phyloP scores from a whole-genome alignment of 176 grass and related monocot genomes.

The Phoenix roebelenii region DNA sequence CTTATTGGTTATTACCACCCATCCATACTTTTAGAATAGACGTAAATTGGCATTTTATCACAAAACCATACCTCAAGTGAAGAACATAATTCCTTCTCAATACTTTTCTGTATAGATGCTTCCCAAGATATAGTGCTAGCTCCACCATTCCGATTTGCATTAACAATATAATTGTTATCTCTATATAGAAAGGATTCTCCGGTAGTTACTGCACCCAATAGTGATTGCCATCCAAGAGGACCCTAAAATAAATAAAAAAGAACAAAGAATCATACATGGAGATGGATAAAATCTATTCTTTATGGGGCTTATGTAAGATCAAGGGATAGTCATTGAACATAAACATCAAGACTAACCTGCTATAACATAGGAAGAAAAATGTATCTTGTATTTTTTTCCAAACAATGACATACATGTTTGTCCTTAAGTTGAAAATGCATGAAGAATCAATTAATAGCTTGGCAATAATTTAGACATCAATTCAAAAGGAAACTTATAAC shows the following conservation, averaged over 20 bases:
- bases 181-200: constrained; percentile 46
- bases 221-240: constrained; percentile 75
- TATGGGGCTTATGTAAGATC: too few relatives aligned
- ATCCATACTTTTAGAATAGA: not conserved
- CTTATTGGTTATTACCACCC: too few relatives aligned
- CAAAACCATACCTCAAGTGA: constrained; percentile 66
- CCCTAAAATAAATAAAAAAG: constrained; percentile 37
- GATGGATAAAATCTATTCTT: too few relatives aligned
- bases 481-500: too few relatives aligned
- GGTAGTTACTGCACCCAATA: constrained; percentile 27
- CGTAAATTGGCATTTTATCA: not conserved
- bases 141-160: constrained; percentile 51
- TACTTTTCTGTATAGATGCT: constrained; percentile 87
- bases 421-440: too few relatives aligned
- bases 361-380: too few relatives aligned
- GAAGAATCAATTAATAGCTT: too few relatives aligned
- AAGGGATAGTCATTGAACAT: too few relatives aligned
- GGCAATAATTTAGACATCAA: too few relatives aligned
- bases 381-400: too few relatives aligned
- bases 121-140: constrained; percentile 56
- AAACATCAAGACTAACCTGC: too few relatives aligned
- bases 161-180: constrained; percentile 50
- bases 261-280: not conserved
- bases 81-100: constrained; percentile 76
- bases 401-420: too few relatives aligned